Evolutionary conservation across 2,329 filamentous ascomycete species (phyloP).

Genomic region (Fusarium sororula): DNA sequence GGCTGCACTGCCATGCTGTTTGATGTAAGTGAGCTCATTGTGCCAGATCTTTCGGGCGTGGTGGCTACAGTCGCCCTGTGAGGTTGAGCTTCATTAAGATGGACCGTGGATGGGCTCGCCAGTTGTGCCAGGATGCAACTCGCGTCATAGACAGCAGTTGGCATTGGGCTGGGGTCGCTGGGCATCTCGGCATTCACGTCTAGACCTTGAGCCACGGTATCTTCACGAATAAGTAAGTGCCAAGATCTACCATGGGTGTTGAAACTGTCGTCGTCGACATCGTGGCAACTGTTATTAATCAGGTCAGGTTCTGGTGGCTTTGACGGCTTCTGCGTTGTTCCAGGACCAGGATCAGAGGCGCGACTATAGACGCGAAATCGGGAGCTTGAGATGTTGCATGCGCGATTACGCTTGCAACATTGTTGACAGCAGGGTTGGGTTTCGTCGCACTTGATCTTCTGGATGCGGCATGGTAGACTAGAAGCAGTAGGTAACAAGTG

Average conservation of each 20-base stretch:
- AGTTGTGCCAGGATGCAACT: neutral
- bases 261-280: neutral
- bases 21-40: neutral
- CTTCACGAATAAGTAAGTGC: neutral
- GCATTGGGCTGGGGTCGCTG: neutral
- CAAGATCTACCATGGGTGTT: neutral
- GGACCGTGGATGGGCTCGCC: neutral
- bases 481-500: neutral
- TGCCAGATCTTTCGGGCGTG: neutral
- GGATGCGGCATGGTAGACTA: neutral
- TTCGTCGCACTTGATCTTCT: neutral
- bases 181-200: neutral
- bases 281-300: neutral
- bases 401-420: neutral
- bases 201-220: neutral
- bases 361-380: neutral
- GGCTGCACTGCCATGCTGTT: neutral
- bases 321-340: rapidly evolving
- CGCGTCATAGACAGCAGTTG: neutral
- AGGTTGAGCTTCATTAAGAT: neutral
- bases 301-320: neutral
- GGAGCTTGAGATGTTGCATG: neutral
- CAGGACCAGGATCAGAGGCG: neutral
- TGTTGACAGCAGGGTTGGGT: neutral
- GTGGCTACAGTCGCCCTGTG: neutral